Percentiles rank a stretch among this genome's conserved stretches.
These are phyloP conservation scores for Talaromyces rugulosus DNA, from an alignment of 2,329 filamentous ascomycete species.

Conservation along the genomic window DNA sequence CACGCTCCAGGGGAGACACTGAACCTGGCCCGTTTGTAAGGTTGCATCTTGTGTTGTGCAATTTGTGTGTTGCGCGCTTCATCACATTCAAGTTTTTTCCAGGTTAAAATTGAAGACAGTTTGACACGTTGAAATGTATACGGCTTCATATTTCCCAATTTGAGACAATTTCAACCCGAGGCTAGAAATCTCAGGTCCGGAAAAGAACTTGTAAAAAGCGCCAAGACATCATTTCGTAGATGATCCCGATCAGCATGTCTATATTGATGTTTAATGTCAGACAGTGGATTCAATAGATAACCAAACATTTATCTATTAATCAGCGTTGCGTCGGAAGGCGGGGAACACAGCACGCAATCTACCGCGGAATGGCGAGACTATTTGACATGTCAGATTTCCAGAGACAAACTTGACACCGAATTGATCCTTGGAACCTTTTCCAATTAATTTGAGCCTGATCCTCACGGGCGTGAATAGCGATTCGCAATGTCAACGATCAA, in stretches of 20 bases:
- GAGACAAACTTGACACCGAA: background rate
- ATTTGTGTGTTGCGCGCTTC: background rate
- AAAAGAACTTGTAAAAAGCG: background rate
- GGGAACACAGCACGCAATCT: background rate
- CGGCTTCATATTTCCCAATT: background rate
- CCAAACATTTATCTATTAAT: background rate
- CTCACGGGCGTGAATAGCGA: background rate
- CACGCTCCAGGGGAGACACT: constrained; percentile 45
- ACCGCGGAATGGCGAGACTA: background rate
- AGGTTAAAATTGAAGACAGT: background rate
- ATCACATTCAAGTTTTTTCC: background rate
- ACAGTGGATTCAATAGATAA: background rate
- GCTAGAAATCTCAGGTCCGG: background rate
- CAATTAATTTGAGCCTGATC: background rate
- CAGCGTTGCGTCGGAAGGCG: background rate
- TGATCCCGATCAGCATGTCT: background rate
- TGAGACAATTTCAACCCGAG: background rate
- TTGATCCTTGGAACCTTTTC: background rate
- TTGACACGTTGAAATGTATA: background rate
- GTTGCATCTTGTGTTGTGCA: background rate
- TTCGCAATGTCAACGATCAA: constrained; percentile 8
- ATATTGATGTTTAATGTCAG: background rate
- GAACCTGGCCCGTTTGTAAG: constrained; percentile 28
- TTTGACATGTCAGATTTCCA: background rate
- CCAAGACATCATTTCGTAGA: background rate